These are phyloP conservation scores for Fagopyrum tataricum DNA, from an alignment of 148 eudicot species.

Conservation along the genomic window DNA sequence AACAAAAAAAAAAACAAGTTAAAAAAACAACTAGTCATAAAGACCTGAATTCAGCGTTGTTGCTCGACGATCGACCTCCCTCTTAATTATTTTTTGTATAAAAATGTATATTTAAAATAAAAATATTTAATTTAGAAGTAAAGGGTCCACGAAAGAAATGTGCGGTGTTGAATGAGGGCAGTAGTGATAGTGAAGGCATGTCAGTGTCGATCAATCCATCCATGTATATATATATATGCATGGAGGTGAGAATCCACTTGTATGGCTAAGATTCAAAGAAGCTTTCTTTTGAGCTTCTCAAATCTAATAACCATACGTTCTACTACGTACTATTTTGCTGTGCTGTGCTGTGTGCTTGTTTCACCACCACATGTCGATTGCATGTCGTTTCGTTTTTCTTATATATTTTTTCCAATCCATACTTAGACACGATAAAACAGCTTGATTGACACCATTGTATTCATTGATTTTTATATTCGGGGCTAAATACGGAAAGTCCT, in stretches of 20 bases:
- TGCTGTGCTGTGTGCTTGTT: neutral
- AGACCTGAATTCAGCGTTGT: too few relatives aligned
- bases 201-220: constrained; percentile 4
- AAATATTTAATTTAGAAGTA: neutral
- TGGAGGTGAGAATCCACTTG: neutral
- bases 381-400: too few relatives aligned
- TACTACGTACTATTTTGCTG: neutral
- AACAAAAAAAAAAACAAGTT: too few relatives aligned
- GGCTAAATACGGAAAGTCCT: too few relatives aligned
- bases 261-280: neutral
- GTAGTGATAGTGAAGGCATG: neutral
- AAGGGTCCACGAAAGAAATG: neutral
- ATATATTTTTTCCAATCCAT: too few relatives aligned
- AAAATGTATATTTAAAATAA: neutral
- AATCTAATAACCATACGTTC: neutral
- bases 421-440: too few relatives aligned
- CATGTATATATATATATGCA: neutral
- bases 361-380: neutral
- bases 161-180: neutral
- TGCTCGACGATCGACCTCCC: too few relatives aligned
- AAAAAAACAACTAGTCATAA: too few relatives aligned
- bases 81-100: too few relatives aligned
- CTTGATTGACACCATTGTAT: too few relatives aligned
- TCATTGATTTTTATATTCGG: too few relatives aligned
- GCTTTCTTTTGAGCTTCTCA: neutral